Conservation (phyloP, 169 alveolate species). For the Theileria equi region DNA sequence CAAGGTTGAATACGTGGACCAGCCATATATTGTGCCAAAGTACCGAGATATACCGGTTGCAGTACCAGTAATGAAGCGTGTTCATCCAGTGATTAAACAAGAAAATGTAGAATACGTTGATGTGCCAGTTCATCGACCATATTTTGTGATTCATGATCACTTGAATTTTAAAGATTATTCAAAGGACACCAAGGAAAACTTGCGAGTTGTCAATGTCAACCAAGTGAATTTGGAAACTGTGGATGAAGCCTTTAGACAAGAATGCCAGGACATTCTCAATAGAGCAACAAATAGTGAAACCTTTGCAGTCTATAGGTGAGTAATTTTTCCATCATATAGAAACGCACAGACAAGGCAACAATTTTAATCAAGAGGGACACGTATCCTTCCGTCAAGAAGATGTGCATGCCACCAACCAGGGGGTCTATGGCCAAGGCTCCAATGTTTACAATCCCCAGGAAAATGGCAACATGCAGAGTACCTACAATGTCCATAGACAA, state of each 20-base stretch:
- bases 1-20: conserved; percentile 66
- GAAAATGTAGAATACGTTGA: conserved; percentile 65
- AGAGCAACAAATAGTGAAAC: background rate
- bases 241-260: conserved; percentile 11
- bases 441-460: no score
- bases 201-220: conserved; percentile 39
- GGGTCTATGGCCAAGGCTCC: background rate
- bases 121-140: conserved; percentile 75
- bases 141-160: conserved; percentile 73
- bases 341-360: no score
- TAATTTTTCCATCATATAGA: no score
- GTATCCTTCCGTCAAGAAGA: no score
- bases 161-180: conserved; percentile 49
- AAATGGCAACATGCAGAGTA: no score
- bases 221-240: conserved; percentile 33
- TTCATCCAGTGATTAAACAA: conserved; percentile 68
- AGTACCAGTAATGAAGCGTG: conserved; percentile 69
- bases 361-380: no score
- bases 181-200: conserved; percentile 7
- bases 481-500: no score
- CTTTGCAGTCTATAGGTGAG: conserved; percentile 15
- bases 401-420: no score
- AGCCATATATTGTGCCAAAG: conserved; percentile 68
- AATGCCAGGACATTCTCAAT: conserved; percentile 35
- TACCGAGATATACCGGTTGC: conserved; percentile 75